A percentile compares a stretch with the other conserved stretches of the same genome.
Conservation (phyloP, 148 eudicot species). For the Spergularia marina region DNA sequence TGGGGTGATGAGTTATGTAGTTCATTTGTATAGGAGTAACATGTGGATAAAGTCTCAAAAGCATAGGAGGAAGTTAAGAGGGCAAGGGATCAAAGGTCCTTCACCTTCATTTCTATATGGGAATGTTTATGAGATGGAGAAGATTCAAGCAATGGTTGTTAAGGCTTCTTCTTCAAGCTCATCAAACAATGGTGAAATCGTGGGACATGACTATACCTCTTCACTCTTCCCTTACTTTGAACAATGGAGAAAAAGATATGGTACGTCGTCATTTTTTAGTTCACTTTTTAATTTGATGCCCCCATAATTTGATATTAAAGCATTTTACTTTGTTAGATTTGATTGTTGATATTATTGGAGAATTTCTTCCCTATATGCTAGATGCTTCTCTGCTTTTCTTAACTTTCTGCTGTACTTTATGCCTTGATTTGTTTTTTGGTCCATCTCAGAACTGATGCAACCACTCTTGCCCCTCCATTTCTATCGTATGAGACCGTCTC, state of each 20-base stretch:
- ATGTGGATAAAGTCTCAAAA: constrained; percentile 38
- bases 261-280: constrained; percentile 5
- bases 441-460: background rate
- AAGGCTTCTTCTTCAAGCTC: constrained; percentile 3
- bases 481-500: no score
- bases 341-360: background rate
- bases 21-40: constrained; percentile 16
- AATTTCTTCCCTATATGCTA: no score
- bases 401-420: no score
- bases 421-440: background rate
- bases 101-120: constrained; percentile 55
- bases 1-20: constrained; percentile 12
- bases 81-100: constrained; percentile 71
- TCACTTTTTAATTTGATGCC: background rate
- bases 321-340: no score
- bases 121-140: constrained; percentile 64
- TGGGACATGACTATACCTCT: constrained; percentile 68
- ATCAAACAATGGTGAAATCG: constrained; percentile 31
- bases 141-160: constrained; percentile 37
- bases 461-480: background rate
- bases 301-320: no score
- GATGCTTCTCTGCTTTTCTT: no score
- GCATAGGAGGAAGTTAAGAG: constrained; percentile 42
- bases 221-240: constrained; percentile 78
- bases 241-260: constrained; percentile 53